Evolutionary conservation across 768 basidiomycete species (phyloP).

Genomic region (Kondoa malvinella): DNA sequence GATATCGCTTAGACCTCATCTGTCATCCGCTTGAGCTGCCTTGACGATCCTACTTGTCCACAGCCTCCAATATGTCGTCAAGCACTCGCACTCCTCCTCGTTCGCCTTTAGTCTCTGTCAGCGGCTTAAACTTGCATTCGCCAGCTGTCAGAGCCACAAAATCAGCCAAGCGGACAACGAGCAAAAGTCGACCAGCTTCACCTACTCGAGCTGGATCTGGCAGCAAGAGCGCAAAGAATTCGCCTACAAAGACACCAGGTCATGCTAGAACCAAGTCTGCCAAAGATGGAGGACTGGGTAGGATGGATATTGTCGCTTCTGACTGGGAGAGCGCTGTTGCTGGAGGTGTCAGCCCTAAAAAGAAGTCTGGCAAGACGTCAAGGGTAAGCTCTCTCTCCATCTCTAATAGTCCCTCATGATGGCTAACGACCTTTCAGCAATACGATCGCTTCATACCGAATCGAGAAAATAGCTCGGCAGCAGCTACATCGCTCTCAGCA

Average conservation of each 20-base stretch:
- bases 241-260: constrained; percentile 4
- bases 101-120: background rate
- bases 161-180: background rate
- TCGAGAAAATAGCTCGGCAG: constrained; percentile 10
- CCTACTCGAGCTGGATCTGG: background rate
- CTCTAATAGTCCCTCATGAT: background rate
- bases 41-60: too few relatives aligned
- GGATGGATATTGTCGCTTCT: constrained; percentile 13
- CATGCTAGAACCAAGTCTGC: background rate
- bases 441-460: constrained; percentile 20
- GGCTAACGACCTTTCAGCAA: background rate
- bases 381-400: constrained; percentile 1
- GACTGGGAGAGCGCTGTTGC: constrained; percentile 11
- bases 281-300: constrained; percentile 14
- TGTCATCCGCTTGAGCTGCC: too few relatives aligned
- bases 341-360: constrained; percentile 14
- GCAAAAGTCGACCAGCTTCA: background rate
- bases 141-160: background rate
- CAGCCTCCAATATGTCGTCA: too few relatives aligned
- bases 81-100: background rate
- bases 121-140: background rate
- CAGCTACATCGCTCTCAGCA: background rate
- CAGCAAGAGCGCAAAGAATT: background rate
- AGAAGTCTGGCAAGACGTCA: constrained; percentile 1
- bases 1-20: too few relatives aligned